Conservation (phyloP, 148 eudicot species). For the Fallopia convolvulus region DNA sequence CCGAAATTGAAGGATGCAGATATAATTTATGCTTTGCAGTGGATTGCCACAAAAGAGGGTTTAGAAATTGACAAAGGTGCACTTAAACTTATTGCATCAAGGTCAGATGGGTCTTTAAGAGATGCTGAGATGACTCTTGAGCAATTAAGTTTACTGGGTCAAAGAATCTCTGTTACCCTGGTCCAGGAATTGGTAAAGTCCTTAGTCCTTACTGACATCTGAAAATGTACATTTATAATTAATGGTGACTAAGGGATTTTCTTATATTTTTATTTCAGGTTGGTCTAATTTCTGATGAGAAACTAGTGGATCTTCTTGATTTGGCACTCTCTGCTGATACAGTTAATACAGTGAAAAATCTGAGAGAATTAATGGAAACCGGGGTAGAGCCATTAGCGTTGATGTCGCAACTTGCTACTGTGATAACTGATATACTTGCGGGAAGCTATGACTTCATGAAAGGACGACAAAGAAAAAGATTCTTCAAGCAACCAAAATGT, state of each 20-base stretch:
- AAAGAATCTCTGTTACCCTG: slow-evolving; percentile 64
- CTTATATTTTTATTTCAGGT: slow-evolving; percentile 38
- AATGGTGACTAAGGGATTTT: background rate
- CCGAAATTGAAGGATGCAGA: slow-evolving; percentile 93
- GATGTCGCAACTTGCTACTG: slow-evolving; percentile 97
- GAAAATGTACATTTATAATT: background rate
- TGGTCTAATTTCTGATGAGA: slow-evolving; percentile 90
- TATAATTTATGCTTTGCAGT: slow-evolving; percentile 66
- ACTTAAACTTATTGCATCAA: slow-evolving; percentile 78
- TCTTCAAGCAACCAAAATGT: slow-evolving; percentile 77
- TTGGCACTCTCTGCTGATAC: slow-evolving; percentile 94
- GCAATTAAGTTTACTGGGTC: slow-evolving; percentile 88
- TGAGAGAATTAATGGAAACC: slow-evolving; percentile 85
- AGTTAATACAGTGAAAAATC: slow-evolving; percentile 73
- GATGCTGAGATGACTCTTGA: slow-evolving; percentile 99
- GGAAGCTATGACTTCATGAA: slow-evolving; percentile 75
- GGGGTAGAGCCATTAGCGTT: slow-evolving; percentile 90
- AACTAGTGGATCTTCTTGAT: slow-evolving; percentile 87
- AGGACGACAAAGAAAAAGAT: slow-evolving; percentile 67
- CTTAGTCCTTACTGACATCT: background rate
- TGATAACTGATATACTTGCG: slow-evolving; percentile 91
- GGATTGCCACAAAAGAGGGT: slow-evolving; percentile 85
- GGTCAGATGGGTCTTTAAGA: slow-evolving; percentile 93
- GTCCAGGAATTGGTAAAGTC: slow-evolving; percentile 79
- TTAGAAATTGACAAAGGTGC: slow-evolving; percentile 81